Conservation (phyloP, 441 rosid genomes). For the Populus hybrid region DNA sequence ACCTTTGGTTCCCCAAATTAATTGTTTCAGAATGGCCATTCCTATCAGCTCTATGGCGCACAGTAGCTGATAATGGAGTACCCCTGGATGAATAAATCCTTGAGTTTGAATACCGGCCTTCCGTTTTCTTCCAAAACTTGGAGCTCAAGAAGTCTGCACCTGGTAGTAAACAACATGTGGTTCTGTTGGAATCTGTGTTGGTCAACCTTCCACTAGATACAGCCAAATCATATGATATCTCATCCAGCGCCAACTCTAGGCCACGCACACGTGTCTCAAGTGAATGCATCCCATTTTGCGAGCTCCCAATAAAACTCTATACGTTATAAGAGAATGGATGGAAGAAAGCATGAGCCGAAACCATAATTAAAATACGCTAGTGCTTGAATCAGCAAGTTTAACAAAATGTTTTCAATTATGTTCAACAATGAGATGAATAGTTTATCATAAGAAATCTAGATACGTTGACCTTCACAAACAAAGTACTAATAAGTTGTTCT, state of each 20-base stretch:
- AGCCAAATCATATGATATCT: constrained; percentile 27
- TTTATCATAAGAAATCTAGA: not conserved
- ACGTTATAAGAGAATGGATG: constrained; percentile 10
- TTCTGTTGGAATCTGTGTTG: constrained; percentile 32
- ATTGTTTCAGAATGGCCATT: constrained; percentile 31
- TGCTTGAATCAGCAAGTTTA: not conserved
- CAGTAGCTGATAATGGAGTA: no score
- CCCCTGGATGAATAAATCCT: constrained; percentile 25
- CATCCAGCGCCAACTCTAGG: constrained; percentile 83
- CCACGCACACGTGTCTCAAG: constrained; percentile 87
- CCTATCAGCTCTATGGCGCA: constrained; percentile 31
- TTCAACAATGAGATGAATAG: not conserved
- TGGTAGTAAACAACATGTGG: constrained; percentile 72
- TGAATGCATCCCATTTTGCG: constrained; percentile 73
- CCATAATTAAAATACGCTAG: not conserved
- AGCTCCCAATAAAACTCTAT: constrained; percentile 80
- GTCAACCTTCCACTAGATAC: constrained; percentile 17
- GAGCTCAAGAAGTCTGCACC: constrained; percentile 62
- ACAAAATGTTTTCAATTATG: not conserved
- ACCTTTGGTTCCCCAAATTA: constrained; percentile 41
- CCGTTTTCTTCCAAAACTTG: constrained; percentile 74
- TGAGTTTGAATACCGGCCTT: constrained; percentile 38
- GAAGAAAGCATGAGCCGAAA: constrained; percentile 6
- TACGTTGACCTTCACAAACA: not conserved
- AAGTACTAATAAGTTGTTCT: not conserved